Evolutionary conservation across 2,329 filamentous ascomycete species (phyloP), one percentile per base, ranked within the genome.

Genomic region (Aspergillus aculeatus): DNA sequence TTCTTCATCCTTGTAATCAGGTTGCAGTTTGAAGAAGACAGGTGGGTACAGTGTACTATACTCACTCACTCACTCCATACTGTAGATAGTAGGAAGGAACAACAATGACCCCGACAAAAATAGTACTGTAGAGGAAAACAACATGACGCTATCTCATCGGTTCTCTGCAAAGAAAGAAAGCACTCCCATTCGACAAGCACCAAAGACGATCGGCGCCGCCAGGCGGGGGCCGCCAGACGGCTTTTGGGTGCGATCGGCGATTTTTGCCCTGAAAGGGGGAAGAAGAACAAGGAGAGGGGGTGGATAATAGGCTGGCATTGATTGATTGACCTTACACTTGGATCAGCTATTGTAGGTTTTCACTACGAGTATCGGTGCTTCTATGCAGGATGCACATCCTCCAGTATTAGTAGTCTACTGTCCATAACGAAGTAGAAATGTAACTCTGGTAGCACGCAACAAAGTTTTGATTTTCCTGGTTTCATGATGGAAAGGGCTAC

Each of bases 281-380:
- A 19, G 38, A 19, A 44, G 38, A 29, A 44, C 38, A 44, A 16
- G 14, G 32, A 35, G 32, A 35, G 32, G 53, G 16, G 29, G 29
- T 14, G 38, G 50, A 53, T 56, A 58, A 62, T 62, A 62, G 61
- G 61, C 52, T 56, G 50, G 35, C 41, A 56, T 55, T 57, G 50
- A 41, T 38, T 60, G 47, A 56, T 57, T 57, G 47, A 41, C 47
- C 56, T 47, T 55, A 32, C n/a, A 54, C 41, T 29, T 53, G 41
- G 44, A 44, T 38, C 50, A 38, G 26, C 54, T 59, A 59, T 35
- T 58, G 29, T 21, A 4, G 16, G 16, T 31, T 12, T 19, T 44
- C 16, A 19, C 38, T 44, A 31, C 26, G 26, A 50, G 50, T 47
- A 61, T 49, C 53, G 24, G 60, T 62, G 50, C 56, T 62, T 59